These are phyloP conservation scores for Malassezia sympodialis DNA, from an alignment of 1,284 basidiomycete genomes.

Conservation along the genomic window DNA sequence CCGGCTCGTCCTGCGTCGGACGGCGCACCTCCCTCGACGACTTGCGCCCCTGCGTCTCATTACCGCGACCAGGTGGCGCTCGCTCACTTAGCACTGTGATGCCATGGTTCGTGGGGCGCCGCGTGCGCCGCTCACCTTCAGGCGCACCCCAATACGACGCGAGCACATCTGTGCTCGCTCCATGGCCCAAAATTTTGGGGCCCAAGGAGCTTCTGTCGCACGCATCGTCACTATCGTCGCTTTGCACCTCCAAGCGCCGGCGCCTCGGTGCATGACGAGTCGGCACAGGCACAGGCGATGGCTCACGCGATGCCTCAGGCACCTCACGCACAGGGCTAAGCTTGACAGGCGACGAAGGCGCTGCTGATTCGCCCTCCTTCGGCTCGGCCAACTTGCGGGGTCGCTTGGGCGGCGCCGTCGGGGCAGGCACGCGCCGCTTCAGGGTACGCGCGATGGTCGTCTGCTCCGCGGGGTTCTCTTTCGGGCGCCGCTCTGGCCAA, in stretches of 20 bases:
- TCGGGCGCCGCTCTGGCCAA: conserved; percentile 30
- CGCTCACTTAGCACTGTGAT: conserved; percentile 4
- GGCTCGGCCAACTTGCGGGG: background rate
- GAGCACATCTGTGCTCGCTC: conserved; percentile 41
- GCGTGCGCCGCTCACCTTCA: conserved; percentile 28
- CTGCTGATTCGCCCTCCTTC: background rate
- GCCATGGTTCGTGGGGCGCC: conserved; percentile 11
- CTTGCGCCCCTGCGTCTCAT: background rate
- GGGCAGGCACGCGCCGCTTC: background rate
- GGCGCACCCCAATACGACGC: conserved; percentile 44
- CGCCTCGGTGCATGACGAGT: background rate
- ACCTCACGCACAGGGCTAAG: conserved; percentile 21
- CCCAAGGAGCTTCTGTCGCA: conserved; percentile 14
- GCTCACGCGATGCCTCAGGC: background rate
- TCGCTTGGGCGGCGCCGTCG: background rate
- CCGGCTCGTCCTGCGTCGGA: background rate
- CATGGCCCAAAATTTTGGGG: conserved; percentile 44
- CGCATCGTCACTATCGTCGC: conserved; percentile 10
- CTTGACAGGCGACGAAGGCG: conserved; percentile 18
- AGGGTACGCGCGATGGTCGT: conserved; percentile 6
- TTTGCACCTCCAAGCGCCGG: conserved; percentile 8
- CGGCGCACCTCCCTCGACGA: background rate
- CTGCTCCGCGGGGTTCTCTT: conserved; percentile 16
- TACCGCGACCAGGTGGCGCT: background rate
- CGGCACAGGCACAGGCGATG: background rate